Conservation (phyloP, 2,329 filamentous ascomycete genomes). For the Xylaria digitata region DNA sequence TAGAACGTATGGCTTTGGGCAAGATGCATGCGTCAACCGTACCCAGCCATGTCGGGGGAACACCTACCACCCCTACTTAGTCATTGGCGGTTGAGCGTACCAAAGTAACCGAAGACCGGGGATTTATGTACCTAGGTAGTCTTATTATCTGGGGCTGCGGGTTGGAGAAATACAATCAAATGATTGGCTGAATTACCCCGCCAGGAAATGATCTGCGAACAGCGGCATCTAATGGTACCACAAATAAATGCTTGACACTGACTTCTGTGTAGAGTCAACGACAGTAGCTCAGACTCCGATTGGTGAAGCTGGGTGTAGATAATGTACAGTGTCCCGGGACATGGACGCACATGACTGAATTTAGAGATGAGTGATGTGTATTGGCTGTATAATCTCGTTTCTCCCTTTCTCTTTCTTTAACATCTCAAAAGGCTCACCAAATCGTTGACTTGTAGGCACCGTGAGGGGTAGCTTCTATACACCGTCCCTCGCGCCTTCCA, state of each 20-base stretch:
- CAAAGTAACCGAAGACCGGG: slow-evolving; percentile 16
- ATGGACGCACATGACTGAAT: too few species aligned
- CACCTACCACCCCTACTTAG: background rate
- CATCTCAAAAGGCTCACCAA: too few species aligned
- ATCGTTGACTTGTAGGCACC: too few species aligned
- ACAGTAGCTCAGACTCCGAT: too few species aligned
- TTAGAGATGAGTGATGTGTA: too few species aligned
- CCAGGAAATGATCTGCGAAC: slow-evolving; percentile 22
- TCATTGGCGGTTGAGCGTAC: background rate
- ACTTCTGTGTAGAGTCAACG: too few species aligned
- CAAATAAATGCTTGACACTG: background rate
- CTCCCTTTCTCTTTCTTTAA: too few species aligned
- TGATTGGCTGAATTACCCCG: slow-evolving; percentile 9
- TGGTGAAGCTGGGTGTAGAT: too few species aligned
- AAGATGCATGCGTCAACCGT: background rate
- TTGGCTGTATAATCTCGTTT: too few species aligned
- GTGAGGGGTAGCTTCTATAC: too few species aligned
- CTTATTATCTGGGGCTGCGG: slow-evolving; percentile 1
- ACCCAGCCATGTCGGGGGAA: background rate
- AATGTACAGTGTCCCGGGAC: too few species aligned
- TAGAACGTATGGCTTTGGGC: background rate
- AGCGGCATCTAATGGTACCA: background rate
- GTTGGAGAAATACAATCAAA: background rate
- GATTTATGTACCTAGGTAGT: background rate
- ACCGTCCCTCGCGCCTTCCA: too few species aligned